A percentile compares a stretch with the other conserved stretches of the same genome.
Conservation (phyloP, 768 basidiomycete genomes). For the Tulasnella sp. region DNA sequence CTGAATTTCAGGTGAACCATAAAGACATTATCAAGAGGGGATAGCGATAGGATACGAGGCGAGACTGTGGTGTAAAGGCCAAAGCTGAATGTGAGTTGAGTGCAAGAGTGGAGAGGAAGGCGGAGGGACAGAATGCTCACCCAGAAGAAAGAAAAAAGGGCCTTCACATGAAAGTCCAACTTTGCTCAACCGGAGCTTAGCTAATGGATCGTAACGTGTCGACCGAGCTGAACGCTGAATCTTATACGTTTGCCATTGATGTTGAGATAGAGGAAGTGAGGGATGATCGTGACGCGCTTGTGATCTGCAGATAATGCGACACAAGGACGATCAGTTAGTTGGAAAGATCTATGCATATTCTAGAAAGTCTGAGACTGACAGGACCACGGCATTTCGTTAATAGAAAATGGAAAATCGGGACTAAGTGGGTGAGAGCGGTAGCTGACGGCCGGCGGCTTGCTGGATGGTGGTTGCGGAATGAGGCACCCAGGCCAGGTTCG, state of each 20-base stretch:
- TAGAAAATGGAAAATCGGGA: not conserved
- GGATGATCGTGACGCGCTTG: conserved; percentile 27
- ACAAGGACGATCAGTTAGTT: not conserved
- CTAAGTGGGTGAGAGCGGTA: not conserved
- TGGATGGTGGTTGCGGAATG: not conserved
- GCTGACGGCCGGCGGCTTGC: not conserved
- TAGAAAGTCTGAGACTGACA: not conserved
- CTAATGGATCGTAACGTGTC: conserved; percentile 24
- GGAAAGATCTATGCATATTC: not conserved
- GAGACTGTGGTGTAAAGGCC: not conserved
- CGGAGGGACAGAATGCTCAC: not conserved
- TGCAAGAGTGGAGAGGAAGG: not conserved
- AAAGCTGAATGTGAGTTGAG: not conserved
- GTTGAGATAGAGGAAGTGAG: conserved; percentile 25
- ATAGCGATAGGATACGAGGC: not conserved
- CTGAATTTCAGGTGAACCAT: not conserved
- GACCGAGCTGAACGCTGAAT: conserved; percentile 19
- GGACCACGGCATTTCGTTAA: not conserved
- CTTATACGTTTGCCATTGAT: conserved; percentile 24
- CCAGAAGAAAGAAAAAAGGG: not conserved
- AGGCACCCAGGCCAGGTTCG: not conserved
- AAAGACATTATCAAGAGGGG: not conserved
- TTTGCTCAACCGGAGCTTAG: not conserved
- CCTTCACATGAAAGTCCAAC: not conserved
- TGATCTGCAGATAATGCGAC: conserved; percentile 19